Conservation (phyloP, 306 rosid species). For the Medicago ruthenica region DNA sequence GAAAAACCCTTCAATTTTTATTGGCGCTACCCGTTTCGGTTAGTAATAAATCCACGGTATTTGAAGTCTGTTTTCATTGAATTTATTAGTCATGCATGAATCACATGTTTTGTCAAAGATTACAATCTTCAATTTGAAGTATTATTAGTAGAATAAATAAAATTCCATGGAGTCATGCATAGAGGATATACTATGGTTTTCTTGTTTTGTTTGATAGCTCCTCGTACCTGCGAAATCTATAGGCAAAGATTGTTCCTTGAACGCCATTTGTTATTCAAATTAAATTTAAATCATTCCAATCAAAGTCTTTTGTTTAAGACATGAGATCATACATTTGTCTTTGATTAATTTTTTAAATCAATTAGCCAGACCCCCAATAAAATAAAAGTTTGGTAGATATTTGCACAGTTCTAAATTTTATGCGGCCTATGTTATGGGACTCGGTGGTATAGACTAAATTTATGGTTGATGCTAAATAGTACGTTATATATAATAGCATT, state of each 20-base stretch:
- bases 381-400: constrained; percentile 40
- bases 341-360: constrained; percentile 43
- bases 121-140: constrained; percentile 37
- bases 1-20: constrained; percentile 27
- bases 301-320: constrained; percentile 48
- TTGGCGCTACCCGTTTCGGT: constrained; percentile 28
- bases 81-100: constrained; percentile 49
- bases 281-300: constrained; percentile 39
- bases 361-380: constrained; percentile 8
- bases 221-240: constrained; percentile 64
- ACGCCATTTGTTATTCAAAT: constrained; percentile 42
- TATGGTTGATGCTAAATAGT: not conserved
- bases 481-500: not conserved
- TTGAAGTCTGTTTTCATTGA: not conserved
- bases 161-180: constrained; percentile 41
- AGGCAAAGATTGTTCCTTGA: constrained; percentile 79
- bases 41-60: not conserved
- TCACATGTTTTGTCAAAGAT: constrained; percentile 53
- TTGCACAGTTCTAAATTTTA: not conserved
- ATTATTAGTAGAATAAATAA: constrained; percentile 1
- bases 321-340: constrained; percentile 43
- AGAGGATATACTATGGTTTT: constrained; percentile 56
- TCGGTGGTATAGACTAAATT: not conserved
- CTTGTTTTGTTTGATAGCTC: constrained; percentile 49
- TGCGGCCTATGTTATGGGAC: not conserved